Conservation (phyloP, 2,329 filamentous ascomycete genomes). For the Parastagonospora nodorum region DNA sequence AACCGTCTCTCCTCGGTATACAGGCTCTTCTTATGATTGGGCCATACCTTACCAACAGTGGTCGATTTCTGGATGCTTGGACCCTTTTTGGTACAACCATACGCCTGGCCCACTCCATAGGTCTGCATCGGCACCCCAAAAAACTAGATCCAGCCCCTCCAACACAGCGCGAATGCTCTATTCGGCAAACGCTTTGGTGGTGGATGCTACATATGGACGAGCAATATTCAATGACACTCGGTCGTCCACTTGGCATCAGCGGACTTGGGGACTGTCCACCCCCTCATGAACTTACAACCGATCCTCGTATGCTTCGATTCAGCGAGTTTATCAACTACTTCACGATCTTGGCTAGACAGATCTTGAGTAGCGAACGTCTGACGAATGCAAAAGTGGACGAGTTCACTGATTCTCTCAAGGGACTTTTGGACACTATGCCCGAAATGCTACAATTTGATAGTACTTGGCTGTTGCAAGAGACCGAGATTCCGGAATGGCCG, state of each 20-base stretch:
- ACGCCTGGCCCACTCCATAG: constrained; percentile 55
- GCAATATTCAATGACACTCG: constrained; percentile 56
- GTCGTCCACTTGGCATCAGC: constrained; percentile 55
- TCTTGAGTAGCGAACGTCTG: constrained; percentile 51
- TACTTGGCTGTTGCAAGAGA: constrained; percentile 49
- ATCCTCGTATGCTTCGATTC: constrained; percentile 51
- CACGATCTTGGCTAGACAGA: constrained; percentile 54
- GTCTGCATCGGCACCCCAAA: constrained; percentile 56
- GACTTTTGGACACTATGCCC: constrained; percentile 54
- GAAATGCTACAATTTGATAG: constrained; percentile 53
- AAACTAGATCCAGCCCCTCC: constrained; percentile 51
- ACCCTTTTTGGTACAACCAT: constrained; percentile 57
- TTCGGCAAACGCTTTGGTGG: constrained; percentile 56
- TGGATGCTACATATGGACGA: constrained; percentile 60
- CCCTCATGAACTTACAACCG: constrained; percentile 52
- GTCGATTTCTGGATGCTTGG: constrained; percentile 57
- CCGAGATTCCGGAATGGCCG: constrained; percentile 53
- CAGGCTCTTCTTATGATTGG: constrained; percentile 56
- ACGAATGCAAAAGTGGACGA: constrained; percentile 53
- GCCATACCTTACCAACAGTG: constrained; percentile 56
- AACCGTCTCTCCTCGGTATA: constrained; percentile 53
- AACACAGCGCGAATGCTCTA: constrained; percentile 47
- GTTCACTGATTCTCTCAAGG: constrained; percentile 51
- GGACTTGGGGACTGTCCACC: constrained; percentile 56
- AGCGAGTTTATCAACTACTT: constrained; percentile 54